Conservation (phyloP, 2,329 filamentous ascomycete genomes). For the Aureobasidium sp. region DNA sequence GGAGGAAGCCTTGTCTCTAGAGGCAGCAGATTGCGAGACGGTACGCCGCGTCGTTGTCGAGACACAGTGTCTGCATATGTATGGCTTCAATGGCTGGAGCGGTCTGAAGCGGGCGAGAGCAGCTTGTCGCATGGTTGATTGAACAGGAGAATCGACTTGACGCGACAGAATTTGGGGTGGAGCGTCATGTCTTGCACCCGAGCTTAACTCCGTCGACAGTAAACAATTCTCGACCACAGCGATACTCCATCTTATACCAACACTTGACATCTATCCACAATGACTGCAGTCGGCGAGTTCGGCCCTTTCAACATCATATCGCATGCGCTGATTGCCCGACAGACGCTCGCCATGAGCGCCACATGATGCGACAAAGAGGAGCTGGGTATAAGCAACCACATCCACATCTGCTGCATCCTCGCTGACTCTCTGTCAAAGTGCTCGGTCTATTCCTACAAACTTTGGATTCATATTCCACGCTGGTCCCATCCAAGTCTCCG, state of each 20-base stretch:
- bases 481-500: neutral
- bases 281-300: neutral
- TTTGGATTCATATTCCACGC: conserved; percentile 9
- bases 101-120: neutral
- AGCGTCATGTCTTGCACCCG: neutral
- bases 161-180: neutral
- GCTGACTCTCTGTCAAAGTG: neutral
- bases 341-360: conserved; percentile 13
- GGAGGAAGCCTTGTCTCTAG: neutral
- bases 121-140: neutral
- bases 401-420: no score
- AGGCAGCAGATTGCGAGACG: neutral
- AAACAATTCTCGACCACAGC: neutral
- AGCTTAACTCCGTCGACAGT: neutral
- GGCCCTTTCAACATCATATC: neutral
- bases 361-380: conserved; percentile 15
- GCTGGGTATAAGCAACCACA: conserved; percentile 9
- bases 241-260: neutral
- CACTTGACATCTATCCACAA: neutral
- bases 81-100: neutral
- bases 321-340: neutral
- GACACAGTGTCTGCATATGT: neutral
- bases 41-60: neutral
- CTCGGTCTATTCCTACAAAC: conserved; percentile 4
- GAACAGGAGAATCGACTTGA: neutral